A percentile compares a stretch with the other conserved stretches of the same genome.
Conservation (phyloP, 164 flowering plant species). For the Berberis thunbergii region DNA sequence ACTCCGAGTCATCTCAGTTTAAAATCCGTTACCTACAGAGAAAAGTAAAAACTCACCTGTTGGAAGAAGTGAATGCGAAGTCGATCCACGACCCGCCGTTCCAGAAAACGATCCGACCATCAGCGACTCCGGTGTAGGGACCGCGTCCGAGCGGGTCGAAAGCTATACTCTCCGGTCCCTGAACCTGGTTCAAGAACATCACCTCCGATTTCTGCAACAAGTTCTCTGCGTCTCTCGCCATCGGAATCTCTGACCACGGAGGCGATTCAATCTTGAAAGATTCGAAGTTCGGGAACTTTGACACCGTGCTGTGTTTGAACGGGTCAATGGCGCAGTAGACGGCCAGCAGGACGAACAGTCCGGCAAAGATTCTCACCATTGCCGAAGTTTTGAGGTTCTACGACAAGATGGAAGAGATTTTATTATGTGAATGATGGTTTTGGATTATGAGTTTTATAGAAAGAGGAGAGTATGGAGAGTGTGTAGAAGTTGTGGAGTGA, state of each 20-base stretch:
- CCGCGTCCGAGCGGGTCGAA: slow-evolving; percentile 86
- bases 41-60: slow-evolving; percentile 15
- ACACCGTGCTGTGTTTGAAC: slow-evolving; percentile 51
- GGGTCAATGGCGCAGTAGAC: slow-evolving; percentile 74
- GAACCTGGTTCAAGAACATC: slow-evolving; percentile 54
- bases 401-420: too few species aligned
- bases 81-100: slow-evolving; percentile 28
- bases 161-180: slow-evolving; percentile 87
- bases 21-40: too few species aligned
- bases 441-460: too few species aligned
- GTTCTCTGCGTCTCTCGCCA: slow-evolving; percentile 34
- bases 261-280: slow-evolving; percentile 41
- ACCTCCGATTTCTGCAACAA: slow-evolving; percentile 64
- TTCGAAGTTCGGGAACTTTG: slow-evolving; percentile 54
- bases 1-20: too few species aligned
- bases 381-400: neutral
- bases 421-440: too few species aligned
- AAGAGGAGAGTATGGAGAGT: too few species aligned
- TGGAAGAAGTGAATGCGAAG: slow-evolving; percentile 27
- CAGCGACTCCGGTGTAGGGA: slow-evolving; percentile 91
- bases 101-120: slow-evolving; percentile 58
- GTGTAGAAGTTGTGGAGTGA: too few species aligned
- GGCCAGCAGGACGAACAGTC: slow-evolving; percentile 36
- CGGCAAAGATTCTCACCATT: slow-evolving; percentile 30
- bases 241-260: slow-evolving; percentile 42